Evolutionary conservation across 345 rosid genomes (phyloP).

Genomic region (Arabis hirsuta): DNA sequence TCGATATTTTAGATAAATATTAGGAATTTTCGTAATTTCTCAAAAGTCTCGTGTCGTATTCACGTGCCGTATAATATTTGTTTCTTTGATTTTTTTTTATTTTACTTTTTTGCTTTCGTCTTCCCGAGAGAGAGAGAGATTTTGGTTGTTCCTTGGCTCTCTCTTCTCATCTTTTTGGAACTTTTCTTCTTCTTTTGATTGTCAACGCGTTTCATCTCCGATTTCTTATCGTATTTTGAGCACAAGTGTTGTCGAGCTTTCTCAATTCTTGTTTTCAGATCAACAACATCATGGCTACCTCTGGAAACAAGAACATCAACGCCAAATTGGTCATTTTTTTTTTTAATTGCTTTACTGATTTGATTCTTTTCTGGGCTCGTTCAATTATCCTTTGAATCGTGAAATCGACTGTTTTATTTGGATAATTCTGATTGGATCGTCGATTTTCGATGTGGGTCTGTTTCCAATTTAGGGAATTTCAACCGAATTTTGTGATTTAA

Average conservation of each 20-base stretch:
- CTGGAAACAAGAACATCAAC: constrained; percentile 49
- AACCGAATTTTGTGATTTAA: background rate
- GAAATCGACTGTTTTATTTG: background rate
- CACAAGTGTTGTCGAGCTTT: constrained; percentile 23
- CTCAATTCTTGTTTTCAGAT: constrained; percentile 15
- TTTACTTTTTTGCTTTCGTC: constrained; percentile 14
- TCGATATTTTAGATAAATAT: background rate
- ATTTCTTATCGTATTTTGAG: constrained; percentile 7
- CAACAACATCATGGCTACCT: constrained; percentile 32
- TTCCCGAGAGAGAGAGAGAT: constrained; percentile 24
- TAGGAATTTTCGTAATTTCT: background rate
- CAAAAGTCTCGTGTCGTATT: constrained; percentile 35
- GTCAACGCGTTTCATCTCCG: constrained; percentile 25
- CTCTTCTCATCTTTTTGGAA: constrained; percentile 27
- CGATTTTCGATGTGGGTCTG: constrained; percentile 16
- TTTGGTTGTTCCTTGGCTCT: constrained; percentile 29
- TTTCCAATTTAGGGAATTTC: constrained; percentile 14
- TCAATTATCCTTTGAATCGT: constrained; percentile 2
- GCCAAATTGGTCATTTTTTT: constrained; percentile 39
- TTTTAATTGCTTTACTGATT: background rate
- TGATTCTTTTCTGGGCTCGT: background rate
- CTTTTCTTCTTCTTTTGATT: constrained; percentile 26
- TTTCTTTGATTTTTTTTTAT: constrained; percentile 4
- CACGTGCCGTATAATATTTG: constrained; percentile 36
- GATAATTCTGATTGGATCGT: constrained; percentile 26